Evolutionary conservation across 1,284 basidiomycete species (phyloP).

Genomic region (Tausonia pullulans): DNA sequence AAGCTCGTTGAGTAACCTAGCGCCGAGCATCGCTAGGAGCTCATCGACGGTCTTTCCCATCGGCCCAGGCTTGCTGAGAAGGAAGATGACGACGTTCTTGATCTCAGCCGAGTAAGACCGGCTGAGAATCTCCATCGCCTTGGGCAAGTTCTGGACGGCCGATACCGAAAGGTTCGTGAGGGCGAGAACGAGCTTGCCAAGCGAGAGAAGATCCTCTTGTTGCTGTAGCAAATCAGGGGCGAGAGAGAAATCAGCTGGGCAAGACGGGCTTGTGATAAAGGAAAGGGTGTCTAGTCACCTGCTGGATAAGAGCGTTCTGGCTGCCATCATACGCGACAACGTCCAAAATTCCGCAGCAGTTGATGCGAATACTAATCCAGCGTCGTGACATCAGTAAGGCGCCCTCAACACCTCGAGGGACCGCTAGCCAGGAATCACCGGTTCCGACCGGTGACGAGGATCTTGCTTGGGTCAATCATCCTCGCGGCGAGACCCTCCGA

Average conservation of each 20-base stretch:
- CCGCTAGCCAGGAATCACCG: constrained; percentile 41
- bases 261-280: constrained; percentile 4
- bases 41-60: constrained; percentile 57
- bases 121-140: constrained; percentile 64
- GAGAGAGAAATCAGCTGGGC: neutral
- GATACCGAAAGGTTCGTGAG: constrained; percentile 45
- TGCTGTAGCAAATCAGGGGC: constrained; percentile 22
- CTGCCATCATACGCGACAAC: constrained; percentile 63
- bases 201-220: constrained; percentile 78
- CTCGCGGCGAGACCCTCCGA: constrained; percentile 69
- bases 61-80: constrained; percentile 60
- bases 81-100: constrained; percentile 64
- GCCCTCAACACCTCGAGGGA: neutral
- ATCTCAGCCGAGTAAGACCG: constrained; percentile 70
- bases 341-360: constrained; percentile 74
- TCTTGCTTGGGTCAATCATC: constrained; percentile 75
- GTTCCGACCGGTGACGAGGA: constrained; percentile 81
- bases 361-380: constrained; percentile 54
- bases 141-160: constrained; percentile 55
- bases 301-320: constrained; percentile 49
- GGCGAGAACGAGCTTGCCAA: constrained; percentile 76
- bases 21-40: constrained; percentile 66
- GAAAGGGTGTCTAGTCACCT: constrained; percentile 30
- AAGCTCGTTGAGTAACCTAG: constrained; percentile 64
- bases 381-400: neutral